These are phyloP conservation scores for Tubosaeta sp. DNA, from an alignment of 768 basidiomycete species.

Conservation along the genomic window DNA sequence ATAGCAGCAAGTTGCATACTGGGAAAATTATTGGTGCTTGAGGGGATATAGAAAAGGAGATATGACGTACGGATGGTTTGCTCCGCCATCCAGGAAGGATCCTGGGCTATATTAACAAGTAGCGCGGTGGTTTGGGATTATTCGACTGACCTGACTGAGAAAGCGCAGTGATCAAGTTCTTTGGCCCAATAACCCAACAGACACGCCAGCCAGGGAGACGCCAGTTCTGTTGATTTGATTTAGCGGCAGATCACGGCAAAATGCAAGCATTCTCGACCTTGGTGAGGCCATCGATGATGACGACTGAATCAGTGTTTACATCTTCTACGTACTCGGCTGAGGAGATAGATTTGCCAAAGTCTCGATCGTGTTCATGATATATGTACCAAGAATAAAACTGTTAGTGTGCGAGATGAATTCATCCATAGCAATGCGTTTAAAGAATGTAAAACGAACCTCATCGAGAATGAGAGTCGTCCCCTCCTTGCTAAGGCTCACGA, in stretches of 20 bases:
- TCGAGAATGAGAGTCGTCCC: conserved; percentile 82
- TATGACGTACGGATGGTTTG: conserved; percentile 77
- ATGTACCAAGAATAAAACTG: conserved; percentile 97
- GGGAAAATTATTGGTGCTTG: background rate
- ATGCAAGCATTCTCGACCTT: conserved; percentile 47
- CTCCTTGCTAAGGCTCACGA: conserved; percentile 70
- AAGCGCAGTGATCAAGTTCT: conserved; percentile 81
- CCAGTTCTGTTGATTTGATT: conserved; percentile 64
- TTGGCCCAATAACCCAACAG: conserved; percentile 92
- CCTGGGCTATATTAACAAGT: conserved; percentile 33
- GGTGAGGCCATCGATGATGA: conserved; percentile 90
- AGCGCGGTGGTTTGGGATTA: background rate
- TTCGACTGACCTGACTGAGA: conserved; percentile 69
- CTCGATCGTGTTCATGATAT: conserved; percentile 73
- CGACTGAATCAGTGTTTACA: conserved; percentile 77
- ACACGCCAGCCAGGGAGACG: conserved; percentile 93
- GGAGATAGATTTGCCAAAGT: conserved; percentile 74
- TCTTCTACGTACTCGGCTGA: conserved; percentile 83
- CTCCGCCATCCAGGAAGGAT: conserved; percentile 92
- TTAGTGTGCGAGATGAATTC: background rate
- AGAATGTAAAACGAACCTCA: conserved; percentile 48
- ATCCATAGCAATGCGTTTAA: background rate
- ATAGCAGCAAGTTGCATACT: conserved; percentile 88
- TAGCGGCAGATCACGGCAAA: background rate
- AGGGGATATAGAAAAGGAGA: background rate